Evolutionary conservation across 768 basidiomycete species (phyloP), one percentile per base, ranked within the genome.

Genomic region (Tricholoma flavovirens): DNA sequence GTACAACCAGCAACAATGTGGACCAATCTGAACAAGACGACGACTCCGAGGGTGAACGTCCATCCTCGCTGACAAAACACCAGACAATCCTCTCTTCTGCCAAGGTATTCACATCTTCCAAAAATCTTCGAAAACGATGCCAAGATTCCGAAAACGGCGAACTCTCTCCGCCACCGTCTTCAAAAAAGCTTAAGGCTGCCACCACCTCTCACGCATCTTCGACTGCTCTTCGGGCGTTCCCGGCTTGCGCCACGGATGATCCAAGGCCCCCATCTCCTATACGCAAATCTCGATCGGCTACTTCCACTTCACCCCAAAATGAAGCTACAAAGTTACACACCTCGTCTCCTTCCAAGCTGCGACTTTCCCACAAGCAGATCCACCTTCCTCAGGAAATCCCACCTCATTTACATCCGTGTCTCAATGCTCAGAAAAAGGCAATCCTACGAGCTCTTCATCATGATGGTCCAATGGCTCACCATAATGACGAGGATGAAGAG

Each of bases 391-490:
- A 46, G 2, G 59, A 51, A 17, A 66, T 81, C n/a, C 76, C 80
- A 7, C 42, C 62, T 3, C 75, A 79, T 63, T 65, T 84, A 1
- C 62, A 71, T 40, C 59, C 73, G 21, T 83, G 73, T 59, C 67
- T 89, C 14, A 66, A 75, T 33, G 73, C 72, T 2, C 88, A 88
- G 65, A 88, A 86, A 65, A 75, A 74, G 42, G 79, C 74, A 9
- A 76, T 84, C 15, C 64, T 90, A 29, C 63, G 64, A 46, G 73
- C 75, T 14, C 68, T 90, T 8, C 75, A 73, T 22, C 56, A 61
- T 22, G 63, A 66, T 2, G 54, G 58, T 10, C 58, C 58, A 5
- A 11, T 55, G n/a, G n/a, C 19, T 26, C 7, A 32, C 14, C 2
- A 15, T 29, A 14, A 33, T 15, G 29, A 53, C 30, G 53, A 60